Evolutionary conservation across 2,329 filamentous ascomycete genomes (phyloP).

Genomic region (Aspergillus caelatus): DNA sequence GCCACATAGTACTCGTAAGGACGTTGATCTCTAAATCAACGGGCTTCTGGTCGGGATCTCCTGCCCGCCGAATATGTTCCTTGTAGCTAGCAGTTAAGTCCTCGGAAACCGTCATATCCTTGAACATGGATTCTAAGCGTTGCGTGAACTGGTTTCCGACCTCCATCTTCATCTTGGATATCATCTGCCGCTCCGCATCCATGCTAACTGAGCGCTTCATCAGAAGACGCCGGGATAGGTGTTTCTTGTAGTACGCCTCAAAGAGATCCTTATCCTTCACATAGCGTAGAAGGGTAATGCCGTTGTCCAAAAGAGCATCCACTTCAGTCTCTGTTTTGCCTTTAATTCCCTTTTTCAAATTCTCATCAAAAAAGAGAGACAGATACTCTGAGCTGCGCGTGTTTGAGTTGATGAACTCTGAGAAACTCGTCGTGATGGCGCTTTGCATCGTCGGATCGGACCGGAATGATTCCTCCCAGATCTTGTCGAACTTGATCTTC

Average conservation of each 20-base stretch:
- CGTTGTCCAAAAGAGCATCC: conserved; percentile 82
- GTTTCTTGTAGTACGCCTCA: conserved; percentile 97
- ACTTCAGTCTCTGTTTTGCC: conserved; percentile 89
- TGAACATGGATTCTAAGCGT: conserved; percentile 97
- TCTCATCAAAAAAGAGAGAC: conserved; percentile 95
- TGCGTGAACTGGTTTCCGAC: conserved; percentile 91
- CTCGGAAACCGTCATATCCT: conserved; percentile 86
- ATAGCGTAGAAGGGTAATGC: conserved; percentile 83
- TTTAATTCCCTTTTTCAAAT: conserved; percentile 89
- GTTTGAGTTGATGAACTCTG: conserved; percentile 93
- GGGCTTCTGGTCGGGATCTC: conserved; percentile 60
- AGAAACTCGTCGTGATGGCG: conserved; percentile 81
- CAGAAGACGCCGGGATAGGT: conserved; percentile 82
- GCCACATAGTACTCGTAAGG: conserved; percentile 93
- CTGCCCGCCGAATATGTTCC: conserved; percentile 64
- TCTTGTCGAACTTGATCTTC: conserved; percentile 85
- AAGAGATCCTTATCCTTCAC: conserved; percentile 92
- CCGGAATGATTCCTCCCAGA: conserved; percentile 74
- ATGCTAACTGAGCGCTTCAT: conserved; percentile 88
- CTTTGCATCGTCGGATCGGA: conserved; percentile 78
- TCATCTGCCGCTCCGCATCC: conserved; percentile 93
- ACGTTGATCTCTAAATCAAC: conserved; percentile 84
- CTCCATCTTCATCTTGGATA: conserved; percentile 95
- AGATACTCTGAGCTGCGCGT: conserved; percentile 84
- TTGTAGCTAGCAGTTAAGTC: conserved; percentile 80